Conservation (phyloP, 2,329 filamentous ascomycete species). For the Myriosclerotinia scirpicola region DNA sequence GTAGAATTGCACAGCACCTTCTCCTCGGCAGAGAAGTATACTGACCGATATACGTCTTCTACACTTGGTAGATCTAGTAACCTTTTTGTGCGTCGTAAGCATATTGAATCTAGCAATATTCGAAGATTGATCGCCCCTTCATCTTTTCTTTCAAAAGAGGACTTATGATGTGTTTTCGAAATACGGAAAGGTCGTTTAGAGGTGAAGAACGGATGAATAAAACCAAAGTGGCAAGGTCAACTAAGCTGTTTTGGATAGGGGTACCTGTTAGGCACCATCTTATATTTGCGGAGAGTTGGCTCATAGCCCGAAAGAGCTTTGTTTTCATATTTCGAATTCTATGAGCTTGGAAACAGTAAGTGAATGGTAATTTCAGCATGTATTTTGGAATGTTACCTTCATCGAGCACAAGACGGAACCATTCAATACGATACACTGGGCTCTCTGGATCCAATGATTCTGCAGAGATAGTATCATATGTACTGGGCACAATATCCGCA, state of each 20-base stretch:
- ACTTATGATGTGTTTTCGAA: constrained; percentile 30
- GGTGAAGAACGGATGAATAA: constrained; percentile 29
- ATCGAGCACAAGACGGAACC: constrained; percentile 47
- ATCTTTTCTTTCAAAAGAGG: constrained; percentile 26
- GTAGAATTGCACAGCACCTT: constrained; percentile 43
- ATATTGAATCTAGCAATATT: constrained; percentile 43
- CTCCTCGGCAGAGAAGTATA: constrained; percentile 41
- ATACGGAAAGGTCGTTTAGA: constrained; percentile 26
- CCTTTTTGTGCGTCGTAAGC: constrained; percentile 46
- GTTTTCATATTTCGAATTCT: constrained; percentile 51
- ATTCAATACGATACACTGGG: constrained; percentile 42
- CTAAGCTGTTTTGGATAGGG: constrained; percentile 40
- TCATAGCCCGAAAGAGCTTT: constrained; percentile 46
- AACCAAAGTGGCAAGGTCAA: constrained; percentile 39
- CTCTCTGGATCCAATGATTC: constrained; percentile 39
- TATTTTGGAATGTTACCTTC: constrained; percentile 43
- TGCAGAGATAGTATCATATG: constrained; percentile 47
- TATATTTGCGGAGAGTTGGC: constrained; percentile 45
- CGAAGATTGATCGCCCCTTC: constrained; percentile 40
- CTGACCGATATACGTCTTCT: constrained; percentile 30
- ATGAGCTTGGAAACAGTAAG: constrained; percentile 45
- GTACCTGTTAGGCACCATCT: constrained; percentile 40
- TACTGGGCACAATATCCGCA: constrained; percentile 48
- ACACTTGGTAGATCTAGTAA: constrained; percentile 42
- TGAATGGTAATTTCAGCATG: background rate